Conservation (phyloP, 2,329 filamentous ascomycete species). For the Paracorniculantispora psalliotae region DNA sequence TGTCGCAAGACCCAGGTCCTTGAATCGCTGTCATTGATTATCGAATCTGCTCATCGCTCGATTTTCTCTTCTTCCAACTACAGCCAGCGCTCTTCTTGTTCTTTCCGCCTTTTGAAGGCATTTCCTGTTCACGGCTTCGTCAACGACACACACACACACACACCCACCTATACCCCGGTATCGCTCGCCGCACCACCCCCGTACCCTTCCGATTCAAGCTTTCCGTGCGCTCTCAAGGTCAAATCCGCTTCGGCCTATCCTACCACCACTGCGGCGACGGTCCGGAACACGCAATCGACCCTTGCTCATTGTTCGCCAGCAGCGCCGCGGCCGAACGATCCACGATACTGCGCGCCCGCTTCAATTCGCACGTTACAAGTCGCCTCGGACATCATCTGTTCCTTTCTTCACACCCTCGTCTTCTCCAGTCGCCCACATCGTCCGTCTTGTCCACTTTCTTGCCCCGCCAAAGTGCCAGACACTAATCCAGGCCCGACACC, state of each 20-base stretch:
- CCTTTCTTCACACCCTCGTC: neutral
- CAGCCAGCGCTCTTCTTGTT: neutral
- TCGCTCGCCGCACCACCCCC: slow-evolving; percentile 3
- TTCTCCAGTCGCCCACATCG: neutral
- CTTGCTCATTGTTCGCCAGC: neutral
- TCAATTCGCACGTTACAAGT: neutral
- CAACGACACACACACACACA: too few relatives aligned
- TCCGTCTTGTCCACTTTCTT: slow-evolving; percentile 8
- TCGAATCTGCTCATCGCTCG: neutral
- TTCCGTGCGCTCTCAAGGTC: slow-evolving; percentile 8
- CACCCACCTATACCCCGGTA: slow-evolving; percentile 7
- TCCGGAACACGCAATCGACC: neutral
- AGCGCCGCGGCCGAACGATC: neutral
- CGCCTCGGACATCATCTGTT: neutral
- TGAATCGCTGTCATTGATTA: neutral
- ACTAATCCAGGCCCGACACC: slow-evolving; percentile 7
- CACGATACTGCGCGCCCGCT: neutral
- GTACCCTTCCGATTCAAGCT: slow-evolving; percentile 4
- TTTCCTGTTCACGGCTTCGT: neutral
- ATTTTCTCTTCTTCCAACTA: slow-evolving; percentile 2
- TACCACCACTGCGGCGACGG: neutral
- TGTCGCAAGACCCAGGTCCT: neutral
- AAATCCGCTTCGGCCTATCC: neutral
- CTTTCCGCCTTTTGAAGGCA: neutral
- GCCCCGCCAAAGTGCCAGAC: slow-evolving; percentile 9